Conservation (phyloP, 805 yeast species). For the Metschnikowia drakensbergensis region DNA sequence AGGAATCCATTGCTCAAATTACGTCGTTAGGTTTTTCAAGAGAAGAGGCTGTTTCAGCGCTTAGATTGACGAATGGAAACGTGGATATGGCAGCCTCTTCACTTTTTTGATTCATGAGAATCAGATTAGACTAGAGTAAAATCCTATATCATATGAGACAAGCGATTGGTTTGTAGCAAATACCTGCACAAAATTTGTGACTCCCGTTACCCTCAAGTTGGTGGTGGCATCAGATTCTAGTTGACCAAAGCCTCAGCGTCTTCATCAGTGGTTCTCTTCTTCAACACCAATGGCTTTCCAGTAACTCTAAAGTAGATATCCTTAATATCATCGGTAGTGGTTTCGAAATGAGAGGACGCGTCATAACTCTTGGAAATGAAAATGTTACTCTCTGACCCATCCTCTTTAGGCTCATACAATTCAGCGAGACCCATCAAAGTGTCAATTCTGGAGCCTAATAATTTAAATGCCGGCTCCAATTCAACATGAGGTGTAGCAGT, state of each 20-base stretch:
- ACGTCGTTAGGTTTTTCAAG: slow-evolving; percentile 69
- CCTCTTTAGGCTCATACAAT: slow-evolving; percentile 78
- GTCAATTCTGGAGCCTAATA: slow-evolving; percentile 76
- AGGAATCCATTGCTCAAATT: slow-evolving; percentile 29
- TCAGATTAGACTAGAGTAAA: not conserved
- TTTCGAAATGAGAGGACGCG: slow-evolving; percentile 91
- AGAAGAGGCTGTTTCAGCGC: slow-evolving; percentile 59
- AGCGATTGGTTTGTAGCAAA: not conserved
- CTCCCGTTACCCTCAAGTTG: not conserved
- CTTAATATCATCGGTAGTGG: slow-evolving; percentile 94
- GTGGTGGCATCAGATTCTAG: not conserved
- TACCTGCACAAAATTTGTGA: not conserved
- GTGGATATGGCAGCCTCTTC: slow-evolving; percentile 83
- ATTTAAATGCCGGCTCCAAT: slow-evolving; percentile 88
- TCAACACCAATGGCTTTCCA: slow-evolving; percentile 86
- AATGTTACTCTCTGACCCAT: slow-evolving; percentile 76
- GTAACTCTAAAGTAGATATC: slow-evolving; percentile 88
- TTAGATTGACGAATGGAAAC: slow-evolving; percentile 67
- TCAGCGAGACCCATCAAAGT: slow-evolving; percentile 94
- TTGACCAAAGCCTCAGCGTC: slow-evolving; percentile 10
- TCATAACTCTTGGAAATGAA: slow-evolving; percentile 88
- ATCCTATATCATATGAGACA: not conserved
- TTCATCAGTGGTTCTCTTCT: slow-evolving; percentile 63
- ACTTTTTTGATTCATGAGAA: slow-evolving; percentile 40
- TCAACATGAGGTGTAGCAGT: slow-evolving; percentile 90